Percentiles rank a stretch among this genome's conserved stretches.
Evolutionary conservation across 2,329 filamentous ascomycete genomes (phyloP).

Genomic region (Amesomyces nigricolor): DNA sequence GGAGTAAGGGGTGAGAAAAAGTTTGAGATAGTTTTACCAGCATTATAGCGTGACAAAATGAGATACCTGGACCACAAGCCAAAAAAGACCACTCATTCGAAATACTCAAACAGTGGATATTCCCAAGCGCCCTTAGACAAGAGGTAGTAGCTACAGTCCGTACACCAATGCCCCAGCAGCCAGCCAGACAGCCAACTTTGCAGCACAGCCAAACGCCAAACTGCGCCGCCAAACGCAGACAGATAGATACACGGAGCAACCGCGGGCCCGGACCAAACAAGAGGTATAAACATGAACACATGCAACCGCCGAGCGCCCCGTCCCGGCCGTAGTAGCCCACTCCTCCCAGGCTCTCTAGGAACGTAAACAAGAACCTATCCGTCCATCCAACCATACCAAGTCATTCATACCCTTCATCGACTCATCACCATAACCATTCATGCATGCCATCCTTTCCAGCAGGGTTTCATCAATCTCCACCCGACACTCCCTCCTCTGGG

Average conservation of each 20-base stretch:
- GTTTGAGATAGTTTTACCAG: no score
- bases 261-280: no score
- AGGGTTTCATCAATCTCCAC: background rate
- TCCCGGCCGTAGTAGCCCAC: background rate
- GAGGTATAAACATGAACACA: background rate
- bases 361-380: background rate
- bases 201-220: background rate
- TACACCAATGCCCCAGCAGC: background rate
- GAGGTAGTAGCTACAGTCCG: background rate
- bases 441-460: background rate
- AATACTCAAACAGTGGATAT: background rate
- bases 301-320: background rate
- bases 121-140: background rate
- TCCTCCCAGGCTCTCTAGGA: background rate
- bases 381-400: background rate
- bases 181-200: background rate
- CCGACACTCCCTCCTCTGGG: background rate
- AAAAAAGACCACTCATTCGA: no score
- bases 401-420: background rate
- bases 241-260: background rate
- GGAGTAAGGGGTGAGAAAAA: slow-evolving; percentile 23
- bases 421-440: background rate
- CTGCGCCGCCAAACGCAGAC: background rate
- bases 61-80: no score
- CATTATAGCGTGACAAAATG: no score